phyloP scores from a whole-genome alignment of 441 rosid species.

The Pelargonium hybrid region DNA sequence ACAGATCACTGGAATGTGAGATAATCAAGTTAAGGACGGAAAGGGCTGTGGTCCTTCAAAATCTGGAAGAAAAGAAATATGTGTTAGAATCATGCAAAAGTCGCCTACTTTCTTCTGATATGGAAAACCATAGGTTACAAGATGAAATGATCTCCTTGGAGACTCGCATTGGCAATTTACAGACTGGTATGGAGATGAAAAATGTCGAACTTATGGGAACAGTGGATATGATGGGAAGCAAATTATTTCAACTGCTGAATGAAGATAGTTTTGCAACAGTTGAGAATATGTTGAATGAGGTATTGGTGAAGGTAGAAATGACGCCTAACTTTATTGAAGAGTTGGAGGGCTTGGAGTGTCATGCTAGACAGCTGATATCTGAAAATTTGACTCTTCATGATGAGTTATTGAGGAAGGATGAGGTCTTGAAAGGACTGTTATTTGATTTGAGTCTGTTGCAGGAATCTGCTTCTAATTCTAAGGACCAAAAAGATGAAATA shows the following conservation, averaged over 20 bases:
- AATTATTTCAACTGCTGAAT: slow-evolving; percentile 27
- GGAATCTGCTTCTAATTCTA: slow-evolving; percentile 75
- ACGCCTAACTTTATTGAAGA: slow-evolving; percentile 41
- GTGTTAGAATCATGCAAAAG: slow-evolving; percentile 34
- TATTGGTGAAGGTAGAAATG: slow-evolving; percentile 33
- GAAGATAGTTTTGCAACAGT: slow-evolving; percentile 28
- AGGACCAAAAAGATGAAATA: slow-evolving; percentile 75
- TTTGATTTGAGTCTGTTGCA: slow-evolving; percentile 89
- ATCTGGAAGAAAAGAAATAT: slow-evolving; percentile 40
- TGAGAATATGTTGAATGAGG: slow-evolving; percentile 36
- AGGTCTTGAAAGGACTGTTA: slow-evolving; percentile 61
- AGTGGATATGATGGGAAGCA: slow-evolving; percentile 20
- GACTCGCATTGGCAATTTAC: slow-evolving; percentile 37
- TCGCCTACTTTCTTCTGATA: slow-evolving; percentile 19
- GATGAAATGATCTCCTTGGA: slow-evolving; percentile 43
- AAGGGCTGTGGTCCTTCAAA: slow-evolving; percentile 34
- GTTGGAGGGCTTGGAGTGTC: slow-evolving; percentile 44
- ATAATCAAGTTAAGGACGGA: slow-evolving; percentile 36
- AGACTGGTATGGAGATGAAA: slow-evolving; percentile 43
- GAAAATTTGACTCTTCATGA: slow-evolving; percentile 48
- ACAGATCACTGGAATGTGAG: slow-evolving; percentile 28
- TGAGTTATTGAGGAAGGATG: slow-evolving; percentile 78
- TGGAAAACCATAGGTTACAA: slow-evolving; percentile 35
- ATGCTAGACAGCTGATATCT: slow-evolving; percentile 38
- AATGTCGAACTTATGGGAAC: slow-evolving; percentile 36